Percentiles rank a stretch among this genome's conserved stretches.
These are phyloP conservation scores for Malus asiatica DNA, from an alignment of 306 rosid species.

Conservation along the genomic window DNA sequence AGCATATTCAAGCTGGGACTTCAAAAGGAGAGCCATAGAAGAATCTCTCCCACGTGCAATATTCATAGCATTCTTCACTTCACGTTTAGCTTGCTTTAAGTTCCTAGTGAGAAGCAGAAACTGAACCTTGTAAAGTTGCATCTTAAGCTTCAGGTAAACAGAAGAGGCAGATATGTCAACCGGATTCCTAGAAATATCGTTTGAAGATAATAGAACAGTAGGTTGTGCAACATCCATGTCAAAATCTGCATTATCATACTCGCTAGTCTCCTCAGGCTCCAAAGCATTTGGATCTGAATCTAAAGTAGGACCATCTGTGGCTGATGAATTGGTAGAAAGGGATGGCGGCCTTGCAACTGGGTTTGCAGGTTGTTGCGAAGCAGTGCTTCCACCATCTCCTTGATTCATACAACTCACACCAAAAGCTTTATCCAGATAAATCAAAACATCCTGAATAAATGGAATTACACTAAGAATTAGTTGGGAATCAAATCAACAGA, in stretches of 20 bases:
- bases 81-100: slow-evolving; percentile 90
- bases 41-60: slow-evolving; percentile 85
- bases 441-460: slow-evolving; percentile 67
- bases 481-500: slow-evolving; percentile 15
- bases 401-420: slow-evolving; percentile 64
- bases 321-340: slow-evolving; percentile 41
- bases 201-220: slow-evolving; percentile 47
- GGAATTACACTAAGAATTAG: not conserved
- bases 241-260: slow-evolving; percentile 58
- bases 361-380: slow-evolving; percentile 54
- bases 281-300: slow-evolving; percentile 60
- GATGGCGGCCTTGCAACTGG: slow-evolving; percentile 55
- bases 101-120: slow-evolving; percentile 85
- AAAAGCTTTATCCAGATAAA: slow-evolving; percentile 77
- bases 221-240: slow-evolving; percentile 63
- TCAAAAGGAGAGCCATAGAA: slow-evolving; percentile 86
- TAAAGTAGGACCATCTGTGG: slow-evolving; percentile 54
- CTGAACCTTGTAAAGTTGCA: slow-evolving; percentile 91
- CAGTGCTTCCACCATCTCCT: slow-evolving; percentile 51
- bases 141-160: slow-evolving; percentile 75
- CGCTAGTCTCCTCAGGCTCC: slow-evolving; percentile 79
- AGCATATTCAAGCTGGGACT: slow-evolving; percentile 93
- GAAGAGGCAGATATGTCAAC: slow-evolving; percentile 60
- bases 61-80: slow-evolving; percentile 92
- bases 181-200: slow-evolving; percentile 55